Percentiles rank a stretch among this genome's conserved stretches.
These are phyloP conservation scores for Dicorynia guianensis DNA, from an alignment of 306 rosid species.

Conservation along the genomic window DNA sequence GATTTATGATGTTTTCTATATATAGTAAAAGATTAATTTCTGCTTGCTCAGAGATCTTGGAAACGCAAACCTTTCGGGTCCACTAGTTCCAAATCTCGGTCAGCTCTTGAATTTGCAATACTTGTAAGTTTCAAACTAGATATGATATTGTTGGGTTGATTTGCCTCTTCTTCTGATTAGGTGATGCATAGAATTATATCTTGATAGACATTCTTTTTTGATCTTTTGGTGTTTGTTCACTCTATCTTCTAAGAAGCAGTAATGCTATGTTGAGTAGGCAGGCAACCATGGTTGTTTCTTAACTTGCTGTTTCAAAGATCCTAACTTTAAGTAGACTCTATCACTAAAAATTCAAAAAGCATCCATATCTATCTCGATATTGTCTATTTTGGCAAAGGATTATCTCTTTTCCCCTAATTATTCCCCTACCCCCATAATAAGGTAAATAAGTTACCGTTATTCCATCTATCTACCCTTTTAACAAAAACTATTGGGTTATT, in stretches of 20 bases:
- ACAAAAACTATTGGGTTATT: constrained; percentile 26
- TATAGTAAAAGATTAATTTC: constrained; percentile 27
- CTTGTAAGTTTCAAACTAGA: constrained; percentile 67
- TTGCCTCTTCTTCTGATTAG: constrained; percentile 18
- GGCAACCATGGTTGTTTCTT: background rate
- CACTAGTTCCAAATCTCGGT: constrained; percentile 79
- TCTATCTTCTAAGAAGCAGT: constrained; percentile 1
- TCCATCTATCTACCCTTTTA: background rate
- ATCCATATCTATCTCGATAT: background rate
- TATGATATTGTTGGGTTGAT: constrained; percentile 19
- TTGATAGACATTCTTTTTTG: background rate
- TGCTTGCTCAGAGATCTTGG: constrained; percentile 83
- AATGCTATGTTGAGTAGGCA: constrained; percentile 1
- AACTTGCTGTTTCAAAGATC: background rate
- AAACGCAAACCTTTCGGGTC: constrained; percentile 89
- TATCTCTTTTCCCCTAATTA: background rate
- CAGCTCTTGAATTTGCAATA: constrained; percentile 77
- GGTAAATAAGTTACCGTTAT: constrained; percentile 5
- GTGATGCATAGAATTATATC: constrained; percentile 1
- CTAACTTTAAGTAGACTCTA: background rate
- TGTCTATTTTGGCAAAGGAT: background rate
- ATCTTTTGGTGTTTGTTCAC: constrained; percentile 11
- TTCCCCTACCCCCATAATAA: background rate
- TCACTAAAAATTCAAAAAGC: background rate
- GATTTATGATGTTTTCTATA: constrained; percentile 6